These are phyloP conservation scores for Bryoerythrophyllum caledonicum DNA, from an alignment of 225 moss, liverwort and hornwort species.

Conservation along the genomic window DNA sequence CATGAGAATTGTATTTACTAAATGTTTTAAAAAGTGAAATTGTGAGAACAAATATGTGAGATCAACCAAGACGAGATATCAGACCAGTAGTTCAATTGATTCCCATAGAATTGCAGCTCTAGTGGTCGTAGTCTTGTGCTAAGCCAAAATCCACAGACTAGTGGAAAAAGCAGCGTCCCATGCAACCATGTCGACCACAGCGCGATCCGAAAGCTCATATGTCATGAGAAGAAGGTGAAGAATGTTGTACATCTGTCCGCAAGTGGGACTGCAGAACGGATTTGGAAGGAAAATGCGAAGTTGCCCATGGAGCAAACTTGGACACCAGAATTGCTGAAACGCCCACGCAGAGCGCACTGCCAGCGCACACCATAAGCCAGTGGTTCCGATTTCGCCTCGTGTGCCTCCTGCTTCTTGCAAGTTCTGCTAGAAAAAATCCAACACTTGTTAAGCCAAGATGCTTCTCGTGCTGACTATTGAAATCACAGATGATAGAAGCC, in stretches of 20 bases:
- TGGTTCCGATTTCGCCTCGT: slow-evolving; percentile 62
- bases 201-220: slow-evolving; percentile 29
- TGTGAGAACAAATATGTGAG: slow-evolving; percentile 12
- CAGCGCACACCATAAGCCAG: slow-evolving; percentile 64
- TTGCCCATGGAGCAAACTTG: slow-evolving; percentile 70
- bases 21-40: not conserved
- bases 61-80: slow-evolving; percentile 10
- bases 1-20: slow-evolving; percentile 20
- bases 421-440: slow-evolving; percentile 53
- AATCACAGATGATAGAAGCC: not conserved
- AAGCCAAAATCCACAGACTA: slow-evolving; percentile 4
- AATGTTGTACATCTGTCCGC: slow-evolving; percentile 20
- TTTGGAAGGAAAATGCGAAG: slow-evolving; percentile 25
- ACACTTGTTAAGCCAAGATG: not conserved
- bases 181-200: slow-evolving; percentile 2
- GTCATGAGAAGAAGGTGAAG: slow-evolving; percentile 31
- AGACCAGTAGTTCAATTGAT: not conserved
- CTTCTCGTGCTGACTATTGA: not conserved
- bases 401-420: slow-evolving; percentile 70
- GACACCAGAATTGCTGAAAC: slow-evolving; percentile 64
- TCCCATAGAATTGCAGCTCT: not conserved
- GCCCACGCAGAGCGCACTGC: slow-evolving; percentile 72
- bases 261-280: slow-evolving; percentile 24
- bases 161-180: not conserved
- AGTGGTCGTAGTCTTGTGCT: not conserved